Evolutionary conservation across 1,139 yeast species (phyloP), one percentile per base, ranked within the genome.

Genomic region (Blastobotrys arbuscula): DNA sequence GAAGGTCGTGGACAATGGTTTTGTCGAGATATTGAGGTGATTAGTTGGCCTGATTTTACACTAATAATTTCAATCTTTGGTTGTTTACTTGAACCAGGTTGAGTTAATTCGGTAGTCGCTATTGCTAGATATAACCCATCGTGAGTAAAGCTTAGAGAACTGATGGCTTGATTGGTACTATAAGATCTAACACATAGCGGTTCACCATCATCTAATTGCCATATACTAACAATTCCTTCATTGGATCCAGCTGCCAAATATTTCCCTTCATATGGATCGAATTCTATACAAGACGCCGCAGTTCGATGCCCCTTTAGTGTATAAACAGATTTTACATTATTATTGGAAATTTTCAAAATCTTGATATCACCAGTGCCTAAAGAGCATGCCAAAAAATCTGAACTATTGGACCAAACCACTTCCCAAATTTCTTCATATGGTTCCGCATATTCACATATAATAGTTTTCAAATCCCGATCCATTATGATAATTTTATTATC

Each of bases 181-280:
- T 81, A 66, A 0, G 78, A 75, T 34, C 64, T 62, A 19, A 63
- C 57, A 47, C 79, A 73, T 24, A 74, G 66, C 67, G 82, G 67
- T 24, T 36, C 39, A 19, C 21, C 15, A 18, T 74, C 71, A 2
- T 64, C 53, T 7, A 78, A 62, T 39, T 72, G 71, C 87, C 89
- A 84, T 12, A 81, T 47, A 21, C 82, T 73, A n/a, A 83, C 75
- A 28, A 80, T 74, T 6, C 92, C 92, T 58, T 84, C 92, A 47
- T 76, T 75, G n/a, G 84, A 73, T 0, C 88, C 92, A 2, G 76
- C 76, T 1, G 78, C 76, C 12, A 84, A 56, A 55, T 66, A 77
- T 20, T 67, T 60, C 0, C 87, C 92, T 48, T 73, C 61, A 19
- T 36, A 36, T 1, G 86, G 84, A 56, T 82, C 89, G 48, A 81